phyloP scores from a whole-genome alignment of 805 yeast species.

The Grigorovia jiainica region DNA sequence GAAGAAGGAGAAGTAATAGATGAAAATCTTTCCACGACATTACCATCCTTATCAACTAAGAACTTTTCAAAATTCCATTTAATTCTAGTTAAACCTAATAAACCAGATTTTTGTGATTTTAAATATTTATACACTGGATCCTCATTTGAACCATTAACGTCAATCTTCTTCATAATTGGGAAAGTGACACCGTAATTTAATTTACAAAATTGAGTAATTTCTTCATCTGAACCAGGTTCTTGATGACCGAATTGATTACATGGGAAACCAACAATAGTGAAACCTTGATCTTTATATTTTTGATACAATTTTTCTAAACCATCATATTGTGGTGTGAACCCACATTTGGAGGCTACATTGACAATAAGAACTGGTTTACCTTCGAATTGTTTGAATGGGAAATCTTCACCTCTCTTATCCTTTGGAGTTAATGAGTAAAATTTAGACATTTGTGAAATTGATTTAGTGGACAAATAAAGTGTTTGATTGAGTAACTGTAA shows the following conservation, averaged over 20 bases:
- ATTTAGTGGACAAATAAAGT: not conserved
- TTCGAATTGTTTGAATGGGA: slow-evolving; percentile 49
- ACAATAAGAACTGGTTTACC: slow-evolving; percentile 79
- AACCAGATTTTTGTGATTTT: slow-evolving; percentile 51
- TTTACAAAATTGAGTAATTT: slow-evolving; percentile 64
- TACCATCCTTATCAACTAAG: slow-evolving; percentile 43
- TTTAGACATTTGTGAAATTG: slow-evolving; percentile 22
- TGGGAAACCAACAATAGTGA: slow-evolving; percentile 75
- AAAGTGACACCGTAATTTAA: slow-evolving; percentile 83
- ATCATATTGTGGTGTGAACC: slow-evolving; percentile 65
- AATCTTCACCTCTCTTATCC: slow-evolving; percentile 50
- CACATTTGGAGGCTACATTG: slow-evolving; percentile 83
- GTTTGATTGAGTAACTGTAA: not conserved
- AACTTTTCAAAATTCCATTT: slow-evolving; percentile 80
- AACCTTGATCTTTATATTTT: slow-evolving; percentile 52
- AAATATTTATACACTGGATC: slow-evolving; percentile 75
- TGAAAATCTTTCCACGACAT: slow-evolving; percentile 51
- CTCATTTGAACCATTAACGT: slow-evolving; percentile 77
- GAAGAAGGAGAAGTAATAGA: slow-evolving; percentile 60
- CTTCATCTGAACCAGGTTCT: slow-evolving; percentile 62
- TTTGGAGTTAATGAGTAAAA: slow-evolving; percentile 59
- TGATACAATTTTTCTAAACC: slow-evolving; percentile 62
- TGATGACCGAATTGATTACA: slow-evolving; percentile 83
- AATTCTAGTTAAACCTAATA: slow-evolving; percentile 59
- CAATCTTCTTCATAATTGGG: slow-evolving; percentile 79